phyloP scores from a whole-genome alignment of 2,329 filamentous ascomycete species.

The Fusarium coffeatum region DNA sequence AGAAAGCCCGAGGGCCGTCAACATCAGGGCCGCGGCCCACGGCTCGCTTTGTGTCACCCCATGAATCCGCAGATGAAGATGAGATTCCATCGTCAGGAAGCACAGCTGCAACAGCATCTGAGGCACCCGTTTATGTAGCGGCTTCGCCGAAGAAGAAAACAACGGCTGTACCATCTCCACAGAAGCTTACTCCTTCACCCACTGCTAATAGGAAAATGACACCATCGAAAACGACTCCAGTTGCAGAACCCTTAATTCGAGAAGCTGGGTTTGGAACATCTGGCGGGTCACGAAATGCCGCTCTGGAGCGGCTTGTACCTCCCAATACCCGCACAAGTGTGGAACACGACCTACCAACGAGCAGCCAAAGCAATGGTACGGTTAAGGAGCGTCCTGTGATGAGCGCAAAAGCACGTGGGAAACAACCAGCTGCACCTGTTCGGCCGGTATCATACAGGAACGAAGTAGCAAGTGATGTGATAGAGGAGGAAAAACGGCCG shows the following conservation, averaged over 20 bases:
- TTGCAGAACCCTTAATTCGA: slow-evolving; percentile 49
- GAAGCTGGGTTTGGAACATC: slow-evolving; percentile 45
- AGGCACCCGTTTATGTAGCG: slow-evolving; percentile 45
- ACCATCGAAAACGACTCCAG: slow-evolving; percentile 53
- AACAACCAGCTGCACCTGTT: slow-evolving; percentile 53
- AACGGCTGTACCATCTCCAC: slow-evolving; percentile 36
- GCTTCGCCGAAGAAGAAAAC: slow-evolving; percentile 49
- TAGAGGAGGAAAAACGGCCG: slow-evolving; percentile 12
- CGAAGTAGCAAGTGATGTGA: slow-evolving; percentile 11
- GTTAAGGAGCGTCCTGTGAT: slow-evolving; percentile 29
- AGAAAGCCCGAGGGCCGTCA: slow-evolving; percentile 67
- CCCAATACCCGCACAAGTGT: slow-evolving; percentile 46
- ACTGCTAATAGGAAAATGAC: slow-evolving; percentile 59
- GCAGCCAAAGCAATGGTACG: slow-evolving; percentile 16
- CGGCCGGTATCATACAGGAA: slow-evolving; percentile 33
- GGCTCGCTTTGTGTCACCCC: slow-evolving; percentile 69
- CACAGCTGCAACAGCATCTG: slow-evolving; percentile 50
- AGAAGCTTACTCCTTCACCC: slow-evolving; percentile 59
- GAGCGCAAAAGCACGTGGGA: slow-evolving; percentile 62
- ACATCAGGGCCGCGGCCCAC: slow-evolving; percentile 66
- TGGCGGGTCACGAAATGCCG: slow-evolving; percentile 39
- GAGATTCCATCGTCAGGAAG: slow-evolving; percentile 57
- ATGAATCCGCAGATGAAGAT: slow-evolving; percentile 59
- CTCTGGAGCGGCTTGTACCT: slow-evolving; percentile 41
- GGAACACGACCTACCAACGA: slow-evolving; percentile 8